Evolutionary conservation across 192 early-diverging fungal species (phyloP).

Genomic region (Pilaira anomala): DNA sequence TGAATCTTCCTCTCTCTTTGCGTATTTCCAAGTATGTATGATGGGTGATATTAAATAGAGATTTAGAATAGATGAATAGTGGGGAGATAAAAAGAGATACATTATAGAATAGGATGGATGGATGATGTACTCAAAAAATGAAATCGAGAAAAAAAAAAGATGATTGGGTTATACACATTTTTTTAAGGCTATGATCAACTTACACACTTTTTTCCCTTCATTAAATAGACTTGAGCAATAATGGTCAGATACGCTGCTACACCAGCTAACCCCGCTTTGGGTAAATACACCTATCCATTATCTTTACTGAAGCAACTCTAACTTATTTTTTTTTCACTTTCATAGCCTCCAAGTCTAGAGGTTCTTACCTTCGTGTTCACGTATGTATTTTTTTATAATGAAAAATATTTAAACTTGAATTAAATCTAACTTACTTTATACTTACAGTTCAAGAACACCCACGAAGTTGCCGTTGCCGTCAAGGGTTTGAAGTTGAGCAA

Average conservation of each 20-base stretch:
- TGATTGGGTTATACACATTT: too few relatives aligned
- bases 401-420: too few relatives aligned
- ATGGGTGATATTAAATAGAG: neutral
- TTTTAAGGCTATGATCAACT: too few relatives aligned
- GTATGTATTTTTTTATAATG: too few relatives aligned
- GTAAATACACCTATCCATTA: slow-evolving; percentile 35
- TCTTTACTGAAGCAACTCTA: slow-evolving; percentile 26
- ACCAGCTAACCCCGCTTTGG: slow-evolving; percentile 74
- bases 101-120: slow-evolving; percentile 3
- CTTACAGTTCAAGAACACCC: slow-evolving; percentile 89
- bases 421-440: neutral
- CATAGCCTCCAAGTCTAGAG: slow-evolving; percentile 81
- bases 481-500: slow-evolving; percentile 85
- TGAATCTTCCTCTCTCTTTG: slow-evolving; percentile 17
- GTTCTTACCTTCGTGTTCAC: slow-evolving; percentile 87
- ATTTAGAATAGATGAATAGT: neutral
- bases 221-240: slow-evolving; percentile 33
- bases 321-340: neutral
- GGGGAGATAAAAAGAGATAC: neutral
- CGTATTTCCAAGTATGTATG: slow-evolving; percentile 15
- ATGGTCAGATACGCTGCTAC: slow-evolving; percentile 83
- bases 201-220: slow-evolving; percentile 3
- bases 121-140: neutral
- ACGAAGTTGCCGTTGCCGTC: slow-evolving; percentile 90
- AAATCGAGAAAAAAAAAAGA: neutral